phyloP scores from a whole-genome alignment of 2,329 filamentous ascomycete genomes.

The Botrytis paeoniae region DNA sequence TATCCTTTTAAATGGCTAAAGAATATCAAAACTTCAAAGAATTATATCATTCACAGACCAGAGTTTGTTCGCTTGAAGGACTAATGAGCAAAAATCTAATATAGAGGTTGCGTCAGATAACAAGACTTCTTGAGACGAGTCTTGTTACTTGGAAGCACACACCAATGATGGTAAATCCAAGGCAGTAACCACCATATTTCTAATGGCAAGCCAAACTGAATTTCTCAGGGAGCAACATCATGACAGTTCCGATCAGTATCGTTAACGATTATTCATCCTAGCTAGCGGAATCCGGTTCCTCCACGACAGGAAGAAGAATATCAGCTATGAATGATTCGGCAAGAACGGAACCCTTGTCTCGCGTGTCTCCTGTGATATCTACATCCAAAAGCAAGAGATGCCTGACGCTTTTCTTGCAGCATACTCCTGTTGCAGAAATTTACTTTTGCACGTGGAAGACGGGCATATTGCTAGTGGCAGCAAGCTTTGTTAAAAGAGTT shows the following conservation, averaged over 20 bases:
- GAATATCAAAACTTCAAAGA: not conserved
- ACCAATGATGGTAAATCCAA: constrained; percentile 35
- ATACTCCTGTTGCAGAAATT: not conserved
- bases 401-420: not conserved
- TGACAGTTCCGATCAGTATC: not conserved
- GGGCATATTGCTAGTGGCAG: not conserved
- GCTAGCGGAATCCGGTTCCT: not conserved
- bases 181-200: constrained; percentile 27
- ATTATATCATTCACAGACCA: not conserved
- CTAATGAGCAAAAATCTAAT: not conserved
- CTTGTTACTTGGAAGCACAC: not conserved
- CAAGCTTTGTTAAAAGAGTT: no score
- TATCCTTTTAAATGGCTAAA: not conserved
- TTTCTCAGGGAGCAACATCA: constrained; percentile 17
- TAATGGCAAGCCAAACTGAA: constrained; percentile 22
- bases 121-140: not conserved
- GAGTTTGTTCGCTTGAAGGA: not conserved
- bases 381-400: not conserved
- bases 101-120: not conserved
- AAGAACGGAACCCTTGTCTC: not conserved
- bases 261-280: not conserved
- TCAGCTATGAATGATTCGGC: not conserved
- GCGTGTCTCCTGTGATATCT: no score
- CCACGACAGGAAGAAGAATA: not conserved
- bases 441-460: not conserved